Evolutionary conservation across 225 moss, liverwort and hornwort genomes (phyloP).

Genomic region (Bryum argenteum): DNA sequence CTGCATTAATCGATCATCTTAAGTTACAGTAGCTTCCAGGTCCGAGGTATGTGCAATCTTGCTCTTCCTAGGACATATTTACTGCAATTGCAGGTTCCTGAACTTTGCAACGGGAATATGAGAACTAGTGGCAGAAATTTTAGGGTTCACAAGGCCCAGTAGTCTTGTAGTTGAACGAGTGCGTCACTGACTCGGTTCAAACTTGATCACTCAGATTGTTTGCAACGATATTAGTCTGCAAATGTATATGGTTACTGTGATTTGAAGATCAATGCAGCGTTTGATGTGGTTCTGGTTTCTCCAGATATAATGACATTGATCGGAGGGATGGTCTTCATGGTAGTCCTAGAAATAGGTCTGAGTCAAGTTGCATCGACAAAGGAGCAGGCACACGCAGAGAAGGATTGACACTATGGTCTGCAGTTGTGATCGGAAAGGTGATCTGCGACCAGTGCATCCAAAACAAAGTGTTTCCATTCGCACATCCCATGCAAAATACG

Average conservation of each 20-base stretch:
- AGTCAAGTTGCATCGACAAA: slow-evolving; percentile 21
- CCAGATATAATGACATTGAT: slow-evolving; percentile 35
- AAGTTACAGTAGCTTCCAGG: neutral
- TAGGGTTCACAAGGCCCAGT: neutral
- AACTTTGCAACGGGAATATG: neutral
- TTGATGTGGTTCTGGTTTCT: neutral
- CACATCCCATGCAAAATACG: slow-evolving; percentile 58
- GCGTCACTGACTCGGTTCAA: neutral
- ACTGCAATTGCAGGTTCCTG: neutral
- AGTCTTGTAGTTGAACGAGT: neutral
- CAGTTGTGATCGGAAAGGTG: slow-evolving; percentile 74
- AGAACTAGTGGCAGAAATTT: neutral
- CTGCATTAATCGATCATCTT: neutral
- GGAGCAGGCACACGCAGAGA: slow-evolving; percentile 30
- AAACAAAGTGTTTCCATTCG: slow-evolving; percentile 69
- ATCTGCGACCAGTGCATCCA: slow-evolving; percentile 84
- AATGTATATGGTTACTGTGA: neutral
- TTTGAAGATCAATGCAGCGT: neutral
- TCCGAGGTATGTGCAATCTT: slow-evolving; percentile 18
- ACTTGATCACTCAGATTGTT: slow-evolving; percentile 3
- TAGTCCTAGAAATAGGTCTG: slow-evolving; percentile 21
- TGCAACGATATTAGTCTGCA: neutral
- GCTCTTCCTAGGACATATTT: neutral
- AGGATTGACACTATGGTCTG: slow-evolving; percentile 65
- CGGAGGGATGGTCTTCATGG: slow-evolving; percentile 16